A percentile compares a stretch with the other conserved stretches of the same genome.
phyloP scores from a whole-genome alignment of 352 stramenopile genomes.

The Pythium phragmitis region DNA sequence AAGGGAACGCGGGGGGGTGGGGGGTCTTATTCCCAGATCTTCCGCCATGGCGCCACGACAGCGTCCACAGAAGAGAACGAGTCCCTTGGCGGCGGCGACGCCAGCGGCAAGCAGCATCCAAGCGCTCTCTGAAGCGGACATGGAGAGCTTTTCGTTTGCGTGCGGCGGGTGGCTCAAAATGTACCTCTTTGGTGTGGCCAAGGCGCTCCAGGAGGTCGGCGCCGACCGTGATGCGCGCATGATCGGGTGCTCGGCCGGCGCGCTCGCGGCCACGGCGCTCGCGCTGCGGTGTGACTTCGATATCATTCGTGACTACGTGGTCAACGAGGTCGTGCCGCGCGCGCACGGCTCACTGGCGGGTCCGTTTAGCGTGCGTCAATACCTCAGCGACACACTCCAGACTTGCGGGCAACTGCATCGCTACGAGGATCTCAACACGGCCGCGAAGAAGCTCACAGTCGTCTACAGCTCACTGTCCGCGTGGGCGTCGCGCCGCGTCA shows the following conservation, averaged over 20 bases:
- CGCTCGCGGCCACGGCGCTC: slow-evolving; percentile 68
- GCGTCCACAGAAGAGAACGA: background rate
- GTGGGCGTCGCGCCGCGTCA: slow-evolving; percentile 64
- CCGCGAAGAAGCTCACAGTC: slow-evolving; percentile 44
- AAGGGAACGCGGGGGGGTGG: no score
- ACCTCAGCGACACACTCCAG: slow-evolving; percentile 52
- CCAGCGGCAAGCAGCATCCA: background rate
- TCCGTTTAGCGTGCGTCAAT: slow-evolving; percentile 66
- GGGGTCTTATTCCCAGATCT: background rate
- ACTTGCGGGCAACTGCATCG: slow-evolving; percentile 40
- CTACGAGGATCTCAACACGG: slow-evolving; percentile 50
- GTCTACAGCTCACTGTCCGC: slow-evolving; percentile 79
- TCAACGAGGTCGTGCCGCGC: slow-evolving; percentile 46
- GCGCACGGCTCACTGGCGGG: slow-evolving; percentile 51
- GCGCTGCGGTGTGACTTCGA: slow-evolving; percentile 78
- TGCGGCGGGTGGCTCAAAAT: slow-evolving; percentile 88
- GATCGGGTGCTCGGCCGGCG: slow-evolving; percentile 79
- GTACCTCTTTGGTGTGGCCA: slow-evolving; percentile 87
- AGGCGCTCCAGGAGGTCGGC: slow-evolving; percentile 75
- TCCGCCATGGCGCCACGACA: slow-evolving; percentile 8
- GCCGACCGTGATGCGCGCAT: slow-evolving; percentile 58
- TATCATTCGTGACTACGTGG: slow-evolving; percentile 59
- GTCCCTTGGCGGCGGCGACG: background rate
- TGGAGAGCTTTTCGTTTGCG: slow-evolving; percentile 82
- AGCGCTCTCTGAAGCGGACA: background rate